Evolutionary conservation across 805 yeast genomes (phyloP).

Genomic region (Crinitomyces ghanaensis): DNA sequence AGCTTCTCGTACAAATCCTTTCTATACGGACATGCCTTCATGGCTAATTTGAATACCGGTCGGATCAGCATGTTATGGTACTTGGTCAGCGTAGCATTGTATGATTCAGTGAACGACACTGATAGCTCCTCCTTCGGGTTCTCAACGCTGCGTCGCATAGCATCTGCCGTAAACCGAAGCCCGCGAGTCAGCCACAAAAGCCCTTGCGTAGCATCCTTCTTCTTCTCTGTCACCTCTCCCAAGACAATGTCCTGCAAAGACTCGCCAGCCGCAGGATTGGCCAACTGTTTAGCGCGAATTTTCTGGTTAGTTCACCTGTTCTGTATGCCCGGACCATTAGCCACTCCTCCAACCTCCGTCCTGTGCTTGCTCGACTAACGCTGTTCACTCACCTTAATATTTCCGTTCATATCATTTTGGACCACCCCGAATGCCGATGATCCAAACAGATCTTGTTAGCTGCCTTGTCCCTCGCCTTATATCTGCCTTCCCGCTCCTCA

Average conservation of each 20-base stretch:
- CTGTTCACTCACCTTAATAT: constrained; percentile 37
- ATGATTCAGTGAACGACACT: constrained; percentile 74
- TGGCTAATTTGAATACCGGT: constrained; percentile 84
- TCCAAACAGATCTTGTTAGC: constrained; percentile 49
- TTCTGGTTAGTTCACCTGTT: constrained; percentile 28
- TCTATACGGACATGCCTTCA: constrained; percentile 92
- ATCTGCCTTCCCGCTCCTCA: neutral
- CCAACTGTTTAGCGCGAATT: constrained; percentile 52
- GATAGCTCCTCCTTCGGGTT: constrained; percentile 54
- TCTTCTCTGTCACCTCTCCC: constrained; percentile 54
- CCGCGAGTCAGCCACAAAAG: constrained; percentile 76
- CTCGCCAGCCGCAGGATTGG: constrained; percentile 49
- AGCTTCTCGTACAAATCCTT: constrained; percentile 72
- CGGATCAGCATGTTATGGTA: constrained; percentile 72
- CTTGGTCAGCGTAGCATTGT: constrained; percentile 65
- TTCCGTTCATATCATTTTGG: constrained; percentile 81
- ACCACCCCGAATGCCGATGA: constrained; percentile 78
- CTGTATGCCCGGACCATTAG: neutral
- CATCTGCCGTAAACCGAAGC: constrained; percentile 79
- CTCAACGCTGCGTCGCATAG: constrained; percentile 69
- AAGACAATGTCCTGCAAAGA: constrained; percentile 71
- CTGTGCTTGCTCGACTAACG: too few species aligned
- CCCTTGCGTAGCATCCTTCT: constrained; percentile 80
- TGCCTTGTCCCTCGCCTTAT: neutral
- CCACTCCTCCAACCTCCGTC: too few species aligned